A percentile compares a stretch with the other conserved stretches of the same genome.
These are phyloP conservation scores for Mycena amicta DNA, from an alignment of 768 basidiomycete species.

Conservation along the genomic window DNA sequence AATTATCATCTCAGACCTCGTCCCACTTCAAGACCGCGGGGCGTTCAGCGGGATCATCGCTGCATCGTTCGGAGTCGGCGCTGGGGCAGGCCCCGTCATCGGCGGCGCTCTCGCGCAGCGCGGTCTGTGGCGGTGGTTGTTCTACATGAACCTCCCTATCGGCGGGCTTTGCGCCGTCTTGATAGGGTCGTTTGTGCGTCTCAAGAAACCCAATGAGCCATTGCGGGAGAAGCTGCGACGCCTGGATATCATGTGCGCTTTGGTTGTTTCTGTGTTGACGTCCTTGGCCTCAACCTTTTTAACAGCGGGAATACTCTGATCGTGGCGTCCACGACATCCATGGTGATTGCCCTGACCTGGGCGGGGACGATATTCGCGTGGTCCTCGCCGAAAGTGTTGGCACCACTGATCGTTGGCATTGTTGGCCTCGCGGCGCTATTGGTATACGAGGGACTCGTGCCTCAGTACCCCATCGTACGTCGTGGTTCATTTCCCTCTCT, in stretches of 20 bases:
- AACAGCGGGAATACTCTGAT: not conserved
- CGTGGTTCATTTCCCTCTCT: not conserved
- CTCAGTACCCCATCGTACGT: not conserved
- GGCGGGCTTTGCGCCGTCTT: not conserved
- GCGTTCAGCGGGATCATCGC: not conserved
- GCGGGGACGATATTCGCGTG: not conserved
- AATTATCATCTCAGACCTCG: not conserved
- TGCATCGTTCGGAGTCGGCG: not conserved
- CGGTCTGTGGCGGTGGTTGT: not conserved
- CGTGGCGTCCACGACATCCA: not conserved
- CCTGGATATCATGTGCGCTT: not conserved
- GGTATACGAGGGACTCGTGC: not conserved
- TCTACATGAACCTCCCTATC: not conserved
- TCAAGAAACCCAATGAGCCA: not conserved
- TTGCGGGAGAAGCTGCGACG: not conserved
- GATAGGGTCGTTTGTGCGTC: not conserved
- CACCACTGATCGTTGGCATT: not conserved
- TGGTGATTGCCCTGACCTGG: not conserved
- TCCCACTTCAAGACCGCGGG: not conserved
- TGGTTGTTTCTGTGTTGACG: not conserved
- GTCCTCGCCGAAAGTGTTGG: not conserved
- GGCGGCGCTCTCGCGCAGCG: not conserved
- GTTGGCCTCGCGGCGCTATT: not conserved
- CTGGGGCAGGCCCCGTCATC: not conserved
- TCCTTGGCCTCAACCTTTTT: constrained; percentile 2